Percentiles rank a stretch among this genome's conserved stretches.
Evolutionary conservation across 1,139 yeast species (phyloP).

Genomic region (Yamadazyma epiphylla): DNA sequence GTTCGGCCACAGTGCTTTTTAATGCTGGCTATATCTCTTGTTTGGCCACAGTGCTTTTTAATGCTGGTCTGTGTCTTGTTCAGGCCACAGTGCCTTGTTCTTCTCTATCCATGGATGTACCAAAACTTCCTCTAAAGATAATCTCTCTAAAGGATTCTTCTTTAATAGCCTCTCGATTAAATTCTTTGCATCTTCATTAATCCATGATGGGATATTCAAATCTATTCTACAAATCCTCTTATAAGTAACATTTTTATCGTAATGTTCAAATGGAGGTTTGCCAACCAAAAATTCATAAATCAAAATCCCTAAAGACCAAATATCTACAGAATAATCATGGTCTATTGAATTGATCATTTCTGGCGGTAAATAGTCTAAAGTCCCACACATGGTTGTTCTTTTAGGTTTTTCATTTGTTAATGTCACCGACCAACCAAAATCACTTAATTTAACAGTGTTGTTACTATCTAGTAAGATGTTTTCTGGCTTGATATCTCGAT

Average conservation of each 20-base stretch:
- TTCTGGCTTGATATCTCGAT: constrained; percentile 91
- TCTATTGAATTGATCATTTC: constrained; percentile 87
- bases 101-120: constrained; percentile 81
- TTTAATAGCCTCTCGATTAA: constrained; percentile 58
- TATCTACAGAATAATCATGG: constrained; percentile 77
- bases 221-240: constrained; percentile 77
- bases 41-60: too few species aligned
- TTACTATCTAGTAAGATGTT: constrained; percentile 74
- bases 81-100: constrained; percentile 49
- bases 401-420: constrained; percentile 17
- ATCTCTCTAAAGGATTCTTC: constrained; percentile 66
- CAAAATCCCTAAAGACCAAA: constrained; percentile 90
- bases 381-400: constrained; percentile 88
- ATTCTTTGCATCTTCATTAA: constrained; percentile 74
- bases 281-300: constrained; percentile 88
- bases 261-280: constrained; percentile 87
- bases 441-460: constrained; percentile 76
- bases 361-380: constrained; percentile 91
- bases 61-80: not conserved
- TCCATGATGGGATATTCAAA: constrained; percentile 63
- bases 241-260: constrained; percentile 69
- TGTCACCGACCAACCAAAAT: constrained; percentile 92
- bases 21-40: too few species aligned
- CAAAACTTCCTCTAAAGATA: constrained; percentile 56
- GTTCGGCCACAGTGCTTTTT: too few species aligned